Evolutionary conservation across 78 protist species (phyloP), one percentile per base, ranked within the genome.

Genomic region (Emiliania huxleyi): DNA sequence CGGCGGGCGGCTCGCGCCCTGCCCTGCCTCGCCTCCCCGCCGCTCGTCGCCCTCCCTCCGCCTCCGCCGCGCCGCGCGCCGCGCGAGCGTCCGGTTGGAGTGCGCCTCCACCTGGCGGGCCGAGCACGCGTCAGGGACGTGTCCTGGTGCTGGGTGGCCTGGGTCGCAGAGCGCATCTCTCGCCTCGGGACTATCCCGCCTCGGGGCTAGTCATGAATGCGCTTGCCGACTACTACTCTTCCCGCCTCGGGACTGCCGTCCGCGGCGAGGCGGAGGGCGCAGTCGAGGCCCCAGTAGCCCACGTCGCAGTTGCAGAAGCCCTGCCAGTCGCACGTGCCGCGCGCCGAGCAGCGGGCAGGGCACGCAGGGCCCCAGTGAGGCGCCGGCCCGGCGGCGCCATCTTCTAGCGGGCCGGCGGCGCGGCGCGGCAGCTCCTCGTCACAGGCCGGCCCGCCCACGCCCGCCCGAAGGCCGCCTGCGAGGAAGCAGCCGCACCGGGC

Each of bases 301-400:
- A 2, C 19, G 23, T 42, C 37, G 87, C 87, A 77, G n/a, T 1
- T 29, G 87, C 87, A 77, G 87, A 77, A 77, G 87, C 87, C 87
- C 23, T 77, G 45, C 48, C 87, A 40, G 87, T 77, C 87, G 87
- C 87, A 77, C 49, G 1, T 2, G 33, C 87, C 87, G 4, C 35
- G 29, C 40, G 48, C 87, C 22, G 44, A 21, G 49, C 87, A 77
- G 81, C 15, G 11, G 81, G 2, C 40, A 3, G 21, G 42, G 42
- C 81, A 71, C 1, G 33, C 40, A 5, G 81, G 81, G 42, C 81
- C 81, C 37, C 81, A 29, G 45, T 37, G 42, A 1, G 73, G 38
- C 33, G 73, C 73, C 22, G 8, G 81, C 37, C n/a, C n/a, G n/a
- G n/a, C n/a, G n/a, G n/a, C n/a, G n/a, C n/a, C n/a, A n/a, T n/a